Evolutionary conservation across 2,329 filamentous ascomycete species (phyloP), one percentile per base, ranked within the genome.

Genomic region (Helotiales sp.): DNA sequence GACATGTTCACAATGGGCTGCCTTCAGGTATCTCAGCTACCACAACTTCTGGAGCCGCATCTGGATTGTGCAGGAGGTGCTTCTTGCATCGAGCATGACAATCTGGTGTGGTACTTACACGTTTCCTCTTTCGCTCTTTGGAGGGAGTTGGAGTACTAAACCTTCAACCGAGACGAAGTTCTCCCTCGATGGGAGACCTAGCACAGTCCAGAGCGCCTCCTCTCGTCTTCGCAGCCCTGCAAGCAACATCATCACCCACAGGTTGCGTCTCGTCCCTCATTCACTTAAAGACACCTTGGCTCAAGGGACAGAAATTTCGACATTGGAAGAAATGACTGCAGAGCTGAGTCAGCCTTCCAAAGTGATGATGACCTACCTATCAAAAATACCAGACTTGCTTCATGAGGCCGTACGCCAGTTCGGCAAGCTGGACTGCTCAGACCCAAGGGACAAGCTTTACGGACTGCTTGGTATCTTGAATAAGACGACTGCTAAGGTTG

Each of bases 371-470:
- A 44, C 40, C 3, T 44, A 44, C 22, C 40, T 25, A 15, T 44
- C 40, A 24, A 9, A 24, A 15, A 25, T 27, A 12, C 8, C 40
- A 31, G 54, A 47, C 46, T 19, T 46, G 12, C 17, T 52, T 10
- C 42, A 46, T 17, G 34, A 47, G 36, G 22, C 47, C 15, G 9
- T 57, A 6, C 34, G 47, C 48, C 46, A 57, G n/a, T 57, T 57
- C 22, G 29, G 54, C 24, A 47, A 19, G 15, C 60, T 63, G 25
- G 34, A 56, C 6, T 66, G 61, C 46, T 58, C 64, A 1, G 66
- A 68, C 30, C 54, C 62, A 10, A 42, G 64, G 13, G 66, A 68
- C 33, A 66, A 58, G 50, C 34, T 66, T 13, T 68, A 68, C 38
- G 63, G 64, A 2, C 63, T 67, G 24, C 59, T 63, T 24, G 63